phyloP scores from a whole-genome alignment of 2,329 filamentous ascomycete genomes.

The Cladosporium halotolerans region DNA sequence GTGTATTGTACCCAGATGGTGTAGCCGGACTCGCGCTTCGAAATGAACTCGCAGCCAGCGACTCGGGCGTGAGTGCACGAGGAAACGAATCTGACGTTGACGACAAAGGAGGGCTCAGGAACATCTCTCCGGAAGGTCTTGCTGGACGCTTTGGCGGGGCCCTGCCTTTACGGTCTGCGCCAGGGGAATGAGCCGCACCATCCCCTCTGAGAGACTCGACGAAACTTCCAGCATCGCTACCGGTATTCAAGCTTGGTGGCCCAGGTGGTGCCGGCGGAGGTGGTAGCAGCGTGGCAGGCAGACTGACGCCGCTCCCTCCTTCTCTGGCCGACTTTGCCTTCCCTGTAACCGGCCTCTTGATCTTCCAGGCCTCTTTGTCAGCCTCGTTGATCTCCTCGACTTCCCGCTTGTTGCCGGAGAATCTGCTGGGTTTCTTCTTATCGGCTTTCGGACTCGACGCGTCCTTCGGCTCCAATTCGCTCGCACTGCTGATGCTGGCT shows the following conservation, averaged over 20 bases:
- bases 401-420: constrained; percentile 1
- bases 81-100: constrained; percentile 5
- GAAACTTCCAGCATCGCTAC: constrained; percentile 9
- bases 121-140: constrained; percentile 17
- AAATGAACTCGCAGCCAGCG: constrained; percentile 1
- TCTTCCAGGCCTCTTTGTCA: constrained; percentile 7
- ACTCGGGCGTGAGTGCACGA: constrained; percentile 6
- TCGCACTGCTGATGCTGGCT: constrained; percentile 1
- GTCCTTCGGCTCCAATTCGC: not conserved
- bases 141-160: constrained; percentile 20
- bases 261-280: constrained; percentile 5
- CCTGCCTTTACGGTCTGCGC: constrained; percentile 4
- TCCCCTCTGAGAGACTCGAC: not conserved
- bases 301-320: constrained; percentile 4
- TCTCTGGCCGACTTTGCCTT: not conserved
- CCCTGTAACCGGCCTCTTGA: not conserved
- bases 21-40: constrained; percentile 8
- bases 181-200: not conserved
- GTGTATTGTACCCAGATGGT: not conserved
- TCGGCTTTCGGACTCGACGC: constrained; percentile 4
- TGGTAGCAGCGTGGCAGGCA: constrained; percentile 3
- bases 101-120: constrained; percentile 11
- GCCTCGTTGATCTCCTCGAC: constrained; percentile 8
- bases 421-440: constrained; percentile 3
- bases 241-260: not conserved